phyloP scores from a whole-genome alignment of 495 filamentous ascomycete genomes.

The Viridothelium virens region DNA sequence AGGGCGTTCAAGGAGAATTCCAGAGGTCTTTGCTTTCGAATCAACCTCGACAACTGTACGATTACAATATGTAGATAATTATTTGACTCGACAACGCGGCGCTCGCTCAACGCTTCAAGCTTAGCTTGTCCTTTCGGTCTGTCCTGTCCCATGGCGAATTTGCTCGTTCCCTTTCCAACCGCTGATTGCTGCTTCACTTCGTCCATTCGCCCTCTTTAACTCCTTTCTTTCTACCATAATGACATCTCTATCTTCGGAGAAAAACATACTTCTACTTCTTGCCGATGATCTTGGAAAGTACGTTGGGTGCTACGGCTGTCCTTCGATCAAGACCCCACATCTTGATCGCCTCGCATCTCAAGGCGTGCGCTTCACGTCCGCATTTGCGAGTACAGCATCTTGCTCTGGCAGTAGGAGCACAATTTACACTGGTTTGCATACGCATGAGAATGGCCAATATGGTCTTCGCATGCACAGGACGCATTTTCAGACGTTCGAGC shows the following conservation, averaged over 20 bases:
- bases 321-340: slow-evolving; percentile 33
- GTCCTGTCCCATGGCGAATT: too few relatives aligned
- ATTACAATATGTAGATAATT: too few relatives aligned
- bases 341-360: slow-evolving; percentile 36
- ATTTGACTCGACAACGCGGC: too few relatives aligned
- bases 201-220: too few relatives aligned
- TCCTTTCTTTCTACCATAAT: too few relatives aligned
- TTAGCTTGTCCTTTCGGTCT: too few relatives aligned
- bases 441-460: slow-evolving; percentile 44
- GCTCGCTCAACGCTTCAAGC: too few relatives aligned
- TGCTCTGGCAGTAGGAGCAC: slow-evolving; percentile 41
- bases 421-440: slow-evolving; percentile 44
- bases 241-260: slow-evolving; percentile 9
- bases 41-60: too few relatives aligned
- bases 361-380: slow-evolving; percentile 35
- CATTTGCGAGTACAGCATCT: slow-evolving; percentile 42
- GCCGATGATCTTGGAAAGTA: slow-evolving; percentile 41
- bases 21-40: too few relatives aligned
- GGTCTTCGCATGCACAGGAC: slow-evolving; percentile 30
- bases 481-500: slow-evolving; percentile 40
- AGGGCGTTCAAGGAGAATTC: too few relatives aligned
- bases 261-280: slow-evolving; percentile 38
- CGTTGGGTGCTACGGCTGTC: slow-evolving; percentile 37
- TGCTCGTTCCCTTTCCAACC: too few relatives aligned
- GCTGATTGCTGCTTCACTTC: too few relatives aligned